These are phyloP conservation scores for Physcia stellaris DNA, from an alignment of 495 filamentous ascomycete species.

Conservation along the genomic window DNA sequence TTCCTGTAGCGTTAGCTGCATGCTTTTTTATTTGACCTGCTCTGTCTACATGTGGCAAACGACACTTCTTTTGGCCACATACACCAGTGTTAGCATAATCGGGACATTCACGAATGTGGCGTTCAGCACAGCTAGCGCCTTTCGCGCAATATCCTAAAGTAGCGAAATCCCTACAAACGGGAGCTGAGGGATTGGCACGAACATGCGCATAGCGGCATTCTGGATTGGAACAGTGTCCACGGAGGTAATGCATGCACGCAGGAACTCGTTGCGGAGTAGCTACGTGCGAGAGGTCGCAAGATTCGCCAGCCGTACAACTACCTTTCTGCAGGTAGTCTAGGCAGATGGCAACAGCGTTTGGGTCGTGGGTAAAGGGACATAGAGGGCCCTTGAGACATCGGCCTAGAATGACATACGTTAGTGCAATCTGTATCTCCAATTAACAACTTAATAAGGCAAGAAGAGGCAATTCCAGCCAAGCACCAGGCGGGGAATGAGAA, in stretches of 20 bases:
- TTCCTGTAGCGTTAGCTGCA: conserved; percentile 27
- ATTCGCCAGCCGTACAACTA: conserved; percentile 62
- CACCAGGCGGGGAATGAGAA: background rate
- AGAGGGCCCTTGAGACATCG: conserved; percentile 64
- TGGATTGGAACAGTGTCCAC: conserved; percentile 79
- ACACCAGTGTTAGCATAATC: conserved; percentile 83
- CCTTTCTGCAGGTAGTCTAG: conserved; percentile 71
- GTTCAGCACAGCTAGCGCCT: conserved; percentile 62
- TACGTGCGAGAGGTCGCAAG: conserved; percentile 90
- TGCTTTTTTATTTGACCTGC: conserved; percentile 57
- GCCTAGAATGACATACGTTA: conserved; percentile 36
- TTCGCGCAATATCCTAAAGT: conserved; percentile 83
- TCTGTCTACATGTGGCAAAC: conserved; percentile 75
- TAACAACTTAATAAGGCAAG: too few species aligned
- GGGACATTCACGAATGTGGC: conserved; percentile 83
- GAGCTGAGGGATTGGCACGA: conserved; percentile 64
- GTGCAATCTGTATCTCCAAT: too few species aligned
- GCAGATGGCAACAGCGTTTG: conserved; percentile 82
- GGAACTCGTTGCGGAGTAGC: conserved; percentile 74
- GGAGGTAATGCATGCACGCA: conserved; percentile 77
- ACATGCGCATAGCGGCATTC: conserved; percentile 86
- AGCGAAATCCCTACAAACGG: conserved; percentile 75
- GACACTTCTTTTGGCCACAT: conserved; percentile 74
- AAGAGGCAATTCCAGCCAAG: too few species aligned
- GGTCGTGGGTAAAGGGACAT: conserved; percentile 78